Evolutionary conservation across 495 filamentous ascomycete species (phyloP).

Genomic region (Penicillium robsamsonii): DNA sequence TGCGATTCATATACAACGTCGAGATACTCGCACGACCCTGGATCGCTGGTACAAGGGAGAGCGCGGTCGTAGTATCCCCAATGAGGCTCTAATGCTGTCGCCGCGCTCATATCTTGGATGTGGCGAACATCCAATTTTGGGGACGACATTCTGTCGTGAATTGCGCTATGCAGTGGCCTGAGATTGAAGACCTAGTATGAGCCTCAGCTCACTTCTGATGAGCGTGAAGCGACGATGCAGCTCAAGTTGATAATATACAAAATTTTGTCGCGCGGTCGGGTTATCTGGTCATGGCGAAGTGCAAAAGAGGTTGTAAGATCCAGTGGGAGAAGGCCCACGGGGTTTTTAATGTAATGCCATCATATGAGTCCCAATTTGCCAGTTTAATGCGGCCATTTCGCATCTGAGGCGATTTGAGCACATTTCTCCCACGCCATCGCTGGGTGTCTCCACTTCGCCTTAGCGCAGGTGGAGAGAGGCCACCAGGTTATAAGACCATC

Average conservation of each 20-base stretch:
- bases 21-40: slow-evolving; percentile 61
- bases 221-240: background rate
- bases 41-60: slow-evolving; percentile 58
- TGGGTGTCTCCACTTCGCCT: slow-evolving; percentile 15
- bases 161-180: background rate
- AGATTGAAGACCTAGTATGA: background rate
- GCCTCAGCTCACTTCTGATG: background rate
- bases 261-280: background rate
- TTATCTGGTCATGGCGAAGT: background rate
- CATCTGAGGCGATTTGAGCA: slow-evolving; percentile 24
- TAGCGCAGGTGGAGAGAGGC: background rate
- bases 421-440: slow-evolving; percentile 14
- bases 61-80: slow-evolving; percentile 61
- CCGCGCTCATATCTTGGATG: slow-evolving; percentile 40
- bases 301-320: background rate
- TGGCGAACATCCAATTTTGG: slow-evolving; percentile 23
- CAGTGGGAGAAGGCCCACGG: background rate
- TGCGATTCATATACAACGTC: slow-evolving; percentile 60
- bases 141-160: slow-evolving; percentile 12
- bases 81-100: slow-evolving; percentile 46
- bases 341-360: background rate
- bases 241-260: background rate
- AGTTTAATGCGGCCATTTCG: background rate
- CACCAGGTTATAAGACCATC: slow-evolving; percentile 12
- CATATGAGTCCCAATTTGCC: background rate